Percentiles rank a stretch among this genome's conserved stretches.
phyloP scores from a whole-genome alignment of 1,139 yeast species.

The Yamadazyma friedrichii region DNA sequence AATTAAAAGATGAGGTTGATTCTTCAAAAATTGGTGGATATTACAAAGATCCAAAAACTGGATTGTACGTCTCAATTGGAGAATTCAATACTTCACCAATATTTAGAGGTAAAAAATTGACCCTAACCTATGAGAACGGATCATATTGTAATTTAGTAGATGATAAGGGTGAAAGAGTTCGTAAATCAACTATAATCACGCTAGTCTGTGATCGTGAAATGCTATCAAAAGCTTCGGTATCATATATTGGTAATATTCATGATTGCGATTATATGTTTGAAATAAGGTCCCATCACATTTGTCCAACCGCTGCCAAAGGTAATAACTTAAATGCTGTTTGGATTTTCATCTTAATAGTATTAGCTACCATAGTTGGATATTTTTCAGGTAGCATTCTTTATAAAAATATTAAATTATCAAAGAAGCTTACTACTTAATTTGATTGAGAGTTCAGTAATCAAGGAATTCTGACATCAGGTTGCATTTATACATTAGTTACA shows the following conservation, averaged over 20 bases:
- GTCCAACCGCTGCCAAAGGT: constrained; percentile 71
- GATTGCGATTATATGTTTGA: constrained; percentile 86
- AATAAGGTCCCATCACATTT: constrained; percentile 82
- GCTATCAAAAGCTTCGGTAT: constrained; percentile 60
- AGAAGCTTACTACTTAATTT: constrained; percentile 1
- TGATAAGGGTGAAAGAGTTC: constrained; percentile 40
- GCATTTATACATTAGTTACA: too few species aligned
- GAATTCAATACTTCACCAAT: constrained; percentile 56
- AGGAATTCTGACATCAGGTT: too few species aligned
- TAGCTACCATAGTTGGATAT: constrained; percentile 55
- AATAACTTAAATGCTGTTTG: constrained; percentile 58
- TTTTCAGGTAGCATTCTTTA: constrained; percentile 56
- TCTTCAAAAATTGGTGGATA: constrained; percentile 63
- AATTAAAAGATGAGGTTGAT: constrained; percentile 42
- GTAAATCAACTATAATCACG: constrained; percentile 65
- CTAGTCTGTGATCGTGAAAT: constrained; percentile 82
- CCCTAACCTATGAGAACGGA: constrained; percentile 71
- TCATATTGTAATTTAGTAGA: constrained; percentile 53
- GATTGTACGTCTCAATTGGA: constrained; percentile 64
- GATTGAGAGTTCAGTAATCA: too few species aligned
- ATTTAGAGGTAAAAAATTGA: constrained; percentile 69
- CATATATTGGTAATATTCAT: constrained; percentile 68
- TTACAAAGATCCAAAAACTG: constrained; percentile 53
- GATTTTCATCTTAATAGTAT: constrained; percentile 54
- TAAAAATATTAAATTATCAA: constrained; percentile 20